These are phyloP conservation scores for Cymbopogon flexuosus DNA, from an alignment of 202 grass and related monocot species.

Conservation along the genomic window DNA sequence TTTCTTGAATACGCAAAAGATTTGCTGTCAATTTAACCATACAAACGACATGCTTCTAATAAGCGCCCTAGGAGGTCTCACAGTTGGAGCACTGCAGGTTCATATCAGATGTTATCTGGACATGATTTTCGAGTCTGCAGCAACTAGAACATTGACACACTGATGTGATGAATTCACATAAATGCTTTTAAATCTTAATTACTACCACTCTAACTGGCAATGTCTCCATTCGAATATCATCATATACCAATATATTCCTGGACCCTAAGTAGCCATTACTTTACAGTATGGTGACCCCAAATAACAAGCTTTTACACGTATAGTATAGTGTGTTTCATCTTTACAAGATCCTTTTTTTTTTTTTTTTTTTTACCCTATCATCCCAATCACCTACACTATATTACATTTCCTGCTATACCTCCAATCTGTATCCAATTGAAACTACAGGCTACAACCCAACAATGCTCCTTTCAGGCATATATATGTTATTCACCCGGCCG, in stretches of 20 bases:
- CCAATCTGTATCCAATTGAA: slow-evolving; percentile 58
- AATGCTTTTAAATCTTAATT: background rate
- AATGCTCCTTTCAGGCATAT: slow-evolving; percentile 44
- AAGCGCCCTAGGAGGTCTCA: no score
- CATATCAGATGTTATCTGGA: background rate
- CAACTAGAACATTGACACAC: background rate
- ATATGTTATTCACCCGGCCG: slow-evolving; percentile 45
- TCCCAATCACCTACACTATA: slow-evolving; percentile 55
- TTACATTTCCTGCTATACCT: slow-evolving; percentile 58
- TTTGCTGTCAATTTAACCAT: no score
- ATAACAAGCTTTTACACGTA: slow-evolving; percentile 53
- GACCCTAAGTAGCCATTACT: slow-evolving; percentile 34
- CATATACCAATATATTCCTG: slow-evolving; percentile 6
- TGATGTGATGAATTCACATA: background rate
- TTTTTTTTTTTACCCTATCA: slow-evolving; percentile 58
- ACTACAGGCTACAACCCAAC: slow-evolving; percentile 59
- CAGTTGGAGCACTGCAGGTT: background rate
- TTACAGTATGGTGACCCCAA: slow-evolving; percentile 30
- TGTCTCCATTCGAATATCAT: background rate
- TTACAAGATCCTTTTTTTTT: slow-evolving; percentile 59
- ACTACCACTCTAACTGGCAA: background rate
- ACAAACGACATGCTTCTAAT: no score
- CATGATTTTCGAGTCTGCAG: background rate
- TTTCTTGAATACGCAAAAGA: no score
- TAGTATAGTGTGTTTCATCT: slow-evolving; percentile 56